These are phyloP conservation scores for Pythium sukuiense DNA, from an alignment of 352 stramenopile species.

Conservation along the genomic window DNA sequence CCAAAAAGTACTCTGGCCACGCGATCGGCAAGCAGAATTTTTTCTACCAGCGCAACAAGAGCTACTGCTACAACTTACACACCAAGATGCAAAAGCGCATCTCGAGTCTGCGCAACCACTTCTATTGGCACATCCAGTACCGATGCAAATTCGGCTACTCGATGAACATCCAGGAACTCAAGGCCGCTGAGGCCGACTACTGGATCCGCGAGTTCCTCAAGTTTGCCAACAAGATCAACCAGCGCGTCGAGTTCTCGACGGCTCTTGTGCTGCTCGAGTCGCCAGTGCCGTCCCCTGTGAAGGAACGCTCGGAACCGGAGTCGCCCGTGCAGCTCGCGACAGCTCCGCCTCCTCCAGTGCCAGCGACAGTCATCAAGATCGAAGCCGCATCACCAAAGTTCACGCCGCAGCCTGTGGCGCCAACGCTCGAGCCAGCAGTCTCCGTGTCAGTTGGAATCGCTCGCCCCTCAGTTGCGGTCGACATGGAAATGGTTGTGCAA, in stretches of 20 bases:
- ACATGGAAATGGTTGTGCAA: not conserved
- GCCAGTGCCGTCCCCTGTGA: conserved; percentile 15
- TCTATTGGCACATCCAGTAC: conserved; percentile 83
- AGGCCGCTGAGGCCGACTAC: conserved; percentile 64
- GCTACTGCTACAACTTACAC: conserved; percentile 77
- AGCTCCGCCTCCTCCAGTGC: not conserved
- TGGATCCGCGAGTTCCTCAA: conserved; percentile 68
- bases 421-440: not conserved
- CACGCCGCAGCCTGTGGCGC: not conserved
- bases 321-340: conserved; percentile 4
- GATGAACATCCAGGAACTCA: conserved; percentile 67
- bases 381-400: conserved; percentile 6
- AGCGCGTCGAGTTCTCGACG: conserved; percentile 44
- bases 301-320: not conserved
- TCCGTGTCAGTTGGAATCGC: not conserved
- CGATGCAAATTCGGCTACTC: conserved; percentile 60
- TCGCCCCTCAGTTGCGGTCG: conserved; percentile 12
- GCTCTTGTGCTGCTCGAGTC: conserved; percentile 22
- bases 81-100: conserved; percentile 77
- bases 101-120: conserved; percentile 79
- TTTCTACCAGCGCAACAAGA: conserved; percentile 55
- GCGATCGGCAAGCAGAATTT: conserved; percentile 83
- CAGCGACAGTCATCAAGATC: conserved; percentile 2
- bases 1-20: conserved; percentile 78
- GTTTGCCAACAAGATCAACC: conserved; percentile 65